A percentile compares a stretch with the other conserved stretches of the same genome.
Conservation (phyloP, 2,329 filamentous ascomycete species). For the Fusarium poae region DNA sequence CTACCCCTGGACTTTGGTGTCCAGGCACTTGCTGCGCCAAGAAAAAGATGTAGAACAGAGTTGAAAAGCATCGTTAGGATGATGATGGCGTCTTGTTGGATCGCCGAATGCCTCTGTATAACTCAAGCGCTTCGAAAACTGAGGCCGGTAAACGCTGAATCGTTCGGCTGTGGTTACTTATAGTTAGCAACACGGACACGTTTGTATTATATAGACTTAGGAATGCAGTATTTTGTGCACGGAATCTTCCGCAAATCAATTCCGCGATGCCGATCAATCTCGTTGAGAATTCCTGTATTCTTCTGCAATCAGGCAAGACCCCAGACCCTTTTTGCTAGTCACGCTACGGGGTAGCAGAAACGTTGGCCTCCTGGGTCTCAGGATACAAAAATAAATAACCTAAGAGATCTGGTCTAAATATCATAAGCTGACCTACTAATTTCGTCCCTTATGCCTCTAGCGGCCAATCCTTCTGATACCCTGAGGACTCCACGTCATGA, state of each 20-base stretch:
- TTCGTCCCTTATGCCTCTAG: too few species aligned
- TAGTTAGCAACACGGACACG: background rate
- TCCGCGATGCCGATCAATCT: background rate
- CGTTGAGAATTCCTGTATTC: background rate
- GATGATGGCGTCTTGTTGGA: too few species aligned
- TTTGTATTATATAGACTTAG: background rate
- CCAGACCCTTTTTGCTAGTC: too few species aligned
- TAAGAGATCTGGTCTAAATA: too few species aligned
- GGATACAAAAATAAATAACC: too few species aligned
- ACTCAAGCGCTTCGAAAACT: background rate
- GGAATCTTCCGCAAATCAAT: background rate
- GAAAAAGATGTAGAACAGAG: background rate
- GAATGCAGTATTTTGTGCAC: background rate
- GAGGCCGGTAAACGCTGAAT: rapidly evolving
- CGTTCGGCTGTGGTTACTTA: too few species aligned
- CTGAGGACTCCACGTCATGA: background rate
- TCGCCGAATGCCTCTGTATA: background rate
- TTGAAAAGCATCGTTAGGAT: background rate
- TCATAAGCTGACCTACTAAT: too few species aligned
- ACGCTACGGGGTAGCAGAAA: too few species aligned
- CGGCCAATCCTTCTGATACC: too few species aligned
- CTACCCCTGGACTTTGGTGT: constrained; percentile 23
- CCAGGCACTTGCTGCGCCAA: constrained; percentile 11
- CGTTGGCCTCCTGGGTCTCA: too few species aligned
- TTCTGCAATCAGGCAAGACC: background rate